Evolutionary conservation across 2,329 filamentous ascomycete genomes (phyloP), one percentile per base, ranked within the genome.

Genomic region (Scytalidium sp.): DNA sequence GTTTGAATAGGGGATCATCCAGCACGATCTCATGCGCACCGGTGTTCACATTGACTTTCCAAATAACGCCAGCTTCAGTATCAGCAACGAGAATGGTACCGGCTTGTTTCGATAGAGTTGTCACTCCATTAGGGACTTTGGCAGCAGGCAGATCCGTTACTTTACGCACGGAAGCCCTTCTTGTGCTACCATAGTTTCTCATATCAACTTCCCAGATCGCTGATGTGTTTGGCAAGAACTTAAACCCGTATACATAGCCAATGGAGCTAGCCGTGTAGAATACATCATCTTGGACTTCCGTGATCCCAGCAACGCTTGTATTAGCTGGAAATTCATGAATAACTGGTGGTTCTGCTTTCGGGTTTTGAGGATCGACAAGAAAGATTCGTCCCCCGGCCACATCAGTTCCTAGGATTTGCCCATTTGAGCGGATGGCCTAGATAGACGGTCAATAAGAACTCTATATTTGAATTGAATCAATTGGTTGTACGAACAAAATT

Each of bases 1-100:
- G 47, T 43, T 57, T 57, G 50, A 64, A 62, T 49, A 65, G 53
- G 2, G 56, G 27, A 15, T 55, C 47, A 9, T 58, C 43, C 19
- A 64, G 41, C 1, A 58, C 57, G 8, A 53, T 43, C 19, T 53
- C 49, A 47, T 57, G 54, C 3, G 40, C 20, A 3, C 60, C 60
- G 1, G 54, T 59, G 2, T 17, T 19, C 2, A 59, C 55, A 49
- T 67, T 56, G 17, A 66, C 45, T 36, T 58, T 58, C 43, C 53
- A 65, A 17, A 66, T 55, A 3, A 52, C 47, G 7, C 65, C 65
- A 3, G 49, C 50, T 10, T 51, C 52, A 17, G 60, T 62, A 32
- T 68, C 65, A 3, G 58, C 54, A 7, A 63, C 47, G 13, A 66
- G 56, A 4, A 36, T 36, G 13, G 32, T 36, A n/a, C 32, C 32